Percentiles rank a stretch among this genome's conserved stretches.
phyloP scores from a whole-genome alignment of 2,329 filamentous ascomycete genomes.

The Verticillium zaregamsianum region DNA sequence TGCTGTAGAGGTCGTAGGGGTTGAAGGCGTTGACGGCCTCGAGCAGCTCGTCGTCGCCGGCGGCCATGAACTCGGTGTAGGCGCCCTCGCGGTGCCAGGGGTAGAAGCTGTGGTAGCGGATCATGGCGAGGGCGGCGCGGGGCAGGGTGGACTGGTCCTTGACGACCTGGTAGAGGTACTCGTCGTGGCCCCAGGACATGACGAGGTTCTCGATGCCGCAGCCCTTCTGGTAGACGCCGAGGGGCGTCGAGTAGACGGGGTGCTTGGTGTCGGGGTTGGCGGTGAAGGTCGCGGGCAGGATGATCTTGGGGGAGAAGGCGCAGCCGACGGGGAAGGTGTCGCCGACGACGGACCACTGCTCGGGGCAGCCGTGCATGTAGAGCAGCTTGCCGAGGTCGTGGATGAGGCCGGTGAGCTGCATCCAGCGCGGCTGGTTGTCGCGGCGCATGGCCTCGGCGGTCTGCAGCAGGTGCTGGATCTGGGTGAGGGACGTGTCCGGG shows the following conservation, averaged over 20 bases:
- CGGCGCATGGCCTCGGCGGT: conserved; percentile 84
- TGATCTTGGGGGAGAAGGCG: conserved; percentile 69
- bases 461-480: conserved; percentile 88
- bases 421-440: conserved; percentile 79
- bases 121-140: conserved; percentile 83
- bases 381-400: conserved; percentile 79
- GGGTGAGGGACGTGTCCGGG: conserved; percentile 80
- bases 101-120: conserved; percentile 90
- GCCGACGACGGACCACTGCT: conserved; percentile 92
- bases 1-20: conserved; percentile 88
- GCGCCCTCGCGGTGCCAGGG: conserved; percentile 83
- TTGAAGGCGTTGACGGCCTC: conserved; percentile 83
- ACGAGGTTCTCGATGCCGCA: conserved; percentile 86
- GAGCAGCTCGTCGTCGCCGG: conserved; percentile 75
- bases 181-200: conserved; percentile 87
- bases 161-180: conserved; percentile 82
- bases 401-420: conserved; percentile 73
- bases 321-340: conserved; percentile 80
- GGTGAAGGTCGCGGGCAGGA: conserved; percentile 74
- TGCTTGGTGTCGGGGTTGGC: conserved; percentile 71
- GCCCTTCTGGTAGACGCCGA: conserved; percentile 74
- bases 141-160: conserved; percentile 79
- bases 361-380: conserved; percentile 76
- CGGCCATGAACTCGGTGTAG: conserved; percentile 78
- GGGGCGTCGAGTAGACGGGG: conserved; percentile 67